These are phyloP conservation scores for Corinectria fuckeliana DNA, from an alignment of 2,329 filamentous ascomycete genomes.

Conservation along the genomic window DNA sequence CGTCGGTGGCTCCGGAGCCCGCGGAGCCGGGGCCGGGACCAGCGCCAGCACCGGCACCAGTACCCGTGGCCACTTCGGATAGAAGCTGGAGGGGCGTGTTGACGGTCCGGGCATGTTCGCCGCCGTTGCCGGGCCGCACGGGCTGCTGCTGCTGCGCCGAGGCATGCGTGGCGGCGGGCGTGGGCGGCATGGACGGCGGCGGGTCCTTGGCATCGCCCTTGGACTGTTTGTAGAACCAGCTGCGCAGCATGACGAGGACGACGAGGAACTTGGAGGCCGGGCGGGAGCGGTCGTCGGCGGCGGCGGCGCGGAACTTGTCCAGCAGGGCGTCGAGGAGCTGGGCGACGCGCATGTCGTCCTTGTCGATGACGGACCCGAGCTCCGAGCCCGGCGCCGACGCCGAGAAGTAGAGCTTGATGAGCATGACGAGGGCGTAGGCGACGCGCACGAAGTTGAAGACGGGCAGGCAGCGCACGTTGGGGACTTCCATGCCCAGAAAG, in stretches of 20 bases:
- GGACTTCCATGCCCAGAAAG: slow-evolving; percentile 66
- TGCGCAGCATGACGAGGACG: slow-evolving; percentile 72
- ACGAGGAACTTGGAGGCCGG: slow-evolving; percentile 74
- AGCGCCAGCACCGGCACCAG: slow-evolving; percentile 38
- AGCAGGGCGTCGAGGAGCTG: slow-evolving; percentile 74
- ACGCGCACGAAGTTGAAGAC: slow-evolving; percentile 76
- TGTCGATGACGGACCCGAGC: slow-evolving; percentile 73
- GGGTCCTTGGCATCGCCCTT: slow-evolving; percentile 36
- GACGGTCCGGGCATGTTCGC: slow-evolving; percentile 39
- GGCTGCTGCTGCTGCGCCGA: slow-evolving; percentile 27
- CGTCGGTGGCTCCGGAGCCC: neutral
- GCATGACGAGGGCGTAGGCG: slow-evolving; percentile 72
- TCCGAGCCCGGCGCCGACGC: slow-evolving; percentile 68
- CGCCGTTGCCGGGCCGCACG: neutral
- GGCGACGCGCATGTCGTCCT: slow-evolving; percentile 68
- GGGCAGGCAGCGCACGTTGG: slow-evolving; percentile 67
- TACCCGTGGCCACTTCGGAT: slow-evolving; percentile 61
- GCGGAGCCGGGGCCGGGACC: slow-evolving; percentile 13
- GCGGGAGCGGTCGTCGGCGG: slow-evolving; percentile 67
- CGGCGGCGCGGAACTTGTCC: slow-evolving; percentile 69
- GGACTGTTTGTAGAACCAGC: slow-evolving; percentile 68
- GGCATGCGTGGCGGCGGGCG: slow-evolving; percentile 13
- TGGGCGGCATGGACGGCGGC: slow-evolving; percentile 4
- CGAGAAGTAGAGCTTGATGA: slow-evolving; percentile 77
- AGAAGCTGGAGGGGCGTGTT: slow-evolving; percentile 63